Base-by-base conservation (phyloP, 352 stramenopile genomes). In the Globisporangium solare region DNA sequence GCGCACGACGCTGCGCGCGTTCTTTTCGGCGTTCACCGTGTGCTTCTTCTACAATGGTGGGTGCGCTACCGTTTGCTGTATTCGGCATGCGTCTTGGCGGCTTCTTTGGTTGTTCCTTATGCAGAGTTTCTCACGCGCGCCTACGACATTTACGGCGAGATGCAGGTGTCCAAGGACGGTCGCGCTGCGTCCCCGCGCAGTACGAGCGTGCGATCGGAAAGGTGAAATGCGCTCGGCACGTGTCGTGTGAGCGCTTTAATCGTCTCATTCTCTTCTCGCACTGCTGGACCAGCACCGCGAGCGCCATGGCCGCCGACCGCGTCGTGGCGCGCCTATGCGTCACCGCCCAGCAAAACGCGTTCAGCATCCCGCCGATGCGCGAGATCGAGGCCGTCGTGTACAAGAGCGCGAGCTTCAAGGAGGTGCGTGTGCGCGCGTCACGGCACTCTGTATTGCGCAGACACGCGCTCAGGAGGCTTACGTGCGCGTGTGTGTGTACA, bases 31-130 rank as follows among this genome's bases (percentile, higher is more conserved):
- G 5, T 81, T 88, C 55, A 59, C 54, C 7, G 56, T 57, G 0
- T 79, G 73, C 22, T 85, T 85, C 39, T 62, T 86, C 41, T 88
- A 74, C 54, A 75, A 83, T 32, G 73, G 78, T 82, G 27, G 17
- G 22, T 35, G 27, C 27, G 4, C 8, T n/a, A 13, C 14, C 13
- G 12, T 18, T 15, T 50, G 17, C 24, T 27, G 17, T 17, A 11
- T n/a, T 12, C 22, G 15, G 27, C 27, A 35, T 35, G 27, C 5
- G 7, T 35, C 1, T 12, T 54, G 20, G 8, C 1, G 46, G 42
- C 12, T 37, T 49, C 24, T 27, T 6, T 13, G 41, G 45, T 18
- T 49, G 12, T 20, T 10, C 15, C 5, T 50, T 24, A 10, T 35
- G 21, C 20, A 86, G 78, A 86, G 35, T 86, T 83, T 40, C 51